Evolutionary conservation across 1,284 basidiomycete genomes (phyloP).

Genomic region (Tylopilus sp.): DNA sequence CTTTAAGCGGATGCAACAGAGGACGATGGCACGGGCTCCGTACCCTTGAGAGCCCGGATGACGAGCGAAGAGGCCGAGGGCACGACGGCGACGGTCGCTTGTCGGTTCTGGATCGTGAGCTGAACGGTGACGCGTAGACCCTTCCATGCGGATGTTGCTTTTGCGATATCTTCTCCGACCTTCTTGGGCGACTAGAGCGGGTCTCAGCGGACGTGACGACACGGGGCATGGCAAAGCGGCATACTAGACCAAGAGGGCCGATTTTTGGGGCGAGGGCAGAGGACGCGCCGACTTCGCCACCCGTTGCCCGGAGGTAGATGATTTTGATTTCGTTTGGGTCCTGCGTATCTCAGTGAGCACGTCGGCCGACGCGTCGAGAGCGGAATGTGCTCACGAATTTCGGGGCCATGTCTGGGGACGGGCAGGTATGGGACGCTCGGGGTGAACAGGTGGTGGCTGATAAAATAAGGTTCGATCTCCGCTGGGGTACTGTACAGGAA

Average conservation of each 20-base stretch:
- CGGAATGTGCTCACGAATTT: conserved; percentile 60
- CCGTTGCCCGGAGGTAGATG: conserved; percentile 98
- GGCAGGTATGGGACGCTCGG: conserved; percentile 2
- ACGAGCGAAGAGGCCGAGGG: conserved; percentile 98
- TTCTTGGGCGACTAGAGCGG: conserved; percentile 94
- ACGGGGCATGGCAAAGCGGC: conserved; percentile 32
- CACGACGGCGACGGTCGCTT: conserved; percentile 95
- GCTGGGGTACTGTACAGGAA: conserved; percentile 53
- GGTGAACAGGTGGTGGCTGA: no score
- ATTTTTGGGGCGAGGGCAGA: conserved; percentile 99
- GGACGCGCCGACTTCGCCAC: conserved; percentile 99
- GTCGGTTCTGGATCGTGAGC: conserved; percentile 99
- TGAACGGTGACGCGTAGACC: conserved; percentile 99
- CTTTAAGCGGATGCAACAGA: not conserved
- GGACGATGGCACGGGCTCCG: conserved; percentile 17
- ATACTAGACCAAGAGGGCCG: conserved; percentile 98
- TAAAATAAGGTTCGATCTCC: conserved; percentile 51
- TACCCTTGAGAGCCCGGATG: conserved; percentile 97
- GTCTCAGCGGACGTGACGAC: not conserved
- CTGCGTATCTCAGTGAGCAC: conserved; percentile 39
- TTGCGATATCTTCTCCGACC: conserved; percentile 99
- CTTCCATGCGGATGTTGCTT: conserved; percentile 98
- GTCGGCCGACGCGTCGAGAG: not conserved
- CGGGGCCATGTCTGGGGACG: conserved; percentile 58
- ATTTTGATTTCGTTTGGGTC: conserved; percentile 96